Conservation (phyloP, 2,329 filamentous ascomycete species). For the Sarocladiaceae sp. region DNA sequence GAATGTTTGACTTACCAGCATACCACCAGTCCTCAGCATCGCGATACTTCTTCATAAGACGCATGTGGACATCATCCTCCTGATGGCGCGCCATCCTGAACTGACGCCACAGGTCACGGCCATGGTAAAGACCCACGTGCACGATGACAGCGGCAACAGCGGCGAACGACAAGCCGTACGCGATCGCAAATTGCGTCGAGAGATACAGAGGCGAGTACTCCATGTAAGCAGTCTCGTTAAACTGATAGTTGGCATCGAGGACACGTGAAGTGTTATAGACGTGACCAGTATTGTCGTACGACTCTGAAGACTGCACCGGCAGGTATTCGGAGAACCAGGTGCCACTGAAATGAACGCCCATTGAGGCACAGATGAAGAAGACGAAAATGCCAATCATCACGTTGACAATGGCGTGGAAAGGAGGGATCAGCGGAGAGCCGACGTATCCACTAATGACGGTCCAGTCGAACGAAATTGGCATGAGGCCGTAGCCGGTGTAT, state of each 20-base stretch:
- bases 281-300: constrained; percentile 57
- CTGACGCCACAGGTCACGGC: constrained; percentile 47
- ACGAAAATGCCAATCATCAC: constrained; percentile 45
- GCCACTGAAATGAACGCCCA: constrained; percentile 52
- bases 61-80: constrained; percentile 54
- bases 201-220: constrained; percentile 61
- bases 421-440: constrained; percentile 43
- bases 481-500: constrained; percentile 49
- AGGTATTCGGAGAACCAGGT: constrained; percentile 54
- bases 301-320: constrained; percentile 53
- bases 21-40: constrained; percentile 58
- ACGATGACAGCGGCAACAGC: constrained; percentile 55
- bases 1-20: constrained; percentile 36
- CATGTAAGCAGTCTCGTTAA: constrained; percentile 55
- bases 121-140: constrained; percentile 50
- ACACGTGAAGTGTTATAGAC: constrained; percentile 57
- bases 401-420: constrained; percentile 50
- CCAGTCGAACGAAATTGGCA: constrained; percentile 56
- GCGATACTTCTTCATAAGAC: constrained; percentile 54
- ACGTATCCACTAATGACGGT: constrained; percentile 42
- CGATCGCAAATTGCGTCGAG: constrained; percentile 53
- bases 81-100: constrained; percentile 48
- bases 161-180: constrained; percentile 62
- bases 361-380: constrained; percentile 51
- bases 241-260: constrained; percentile 46